Evolutionary conservation across 352 stramenopile genomes (phyloP).

Genomic region (Thalassiosira exigua): DNA sequence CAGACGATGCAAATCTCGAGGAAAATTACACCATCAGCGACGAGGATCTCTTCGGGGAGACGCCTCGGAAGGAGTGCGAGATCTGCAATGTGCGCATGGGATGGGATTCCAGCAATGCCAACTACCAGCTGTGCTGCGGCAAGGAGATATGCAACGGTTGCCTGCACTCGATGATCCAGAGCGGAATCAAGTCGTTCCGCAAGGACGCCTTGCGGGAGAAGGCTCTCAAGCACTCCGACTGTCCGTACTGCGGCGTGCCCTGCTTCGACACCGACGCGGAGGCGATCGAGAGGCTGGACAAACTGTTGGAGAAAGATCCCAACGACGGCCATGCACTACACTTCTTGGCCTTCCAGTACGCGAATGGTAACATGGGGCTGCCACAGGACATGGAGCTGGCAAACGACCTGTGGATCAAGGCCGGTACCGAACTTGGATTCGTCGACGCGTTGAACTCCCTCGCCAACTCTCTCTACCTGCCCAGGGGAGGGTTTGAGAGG

Average conservation of each 20-base stretch:
- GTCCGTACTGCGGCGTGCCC: background rate
- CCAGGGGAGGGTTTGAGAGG: background rate
- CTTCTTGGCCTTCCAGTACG: background rate
- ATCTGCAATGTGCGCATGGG: conserved; percentile 10
- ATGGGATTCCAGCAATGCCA: background rate
- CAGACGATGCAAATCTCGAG: too few species aligned
- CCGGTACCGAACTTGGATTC: conserved; percentile 12
- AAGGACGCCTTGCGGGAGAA: background rate
- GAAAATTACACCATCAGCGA: too few species aligned
- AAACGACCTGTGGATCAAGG: background rate
- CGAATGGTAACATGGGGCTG: background rate
- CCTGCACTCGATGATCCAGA: background rate
- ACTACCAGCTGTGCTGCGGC: background rate
- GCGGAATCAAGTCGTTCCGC: background rate
- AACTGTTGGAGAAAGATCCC: background rate
- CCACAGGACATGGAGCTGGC: background rate
- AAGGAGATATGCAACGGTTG: conserved; percentile 21
- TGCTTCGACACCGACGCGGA: background rate
- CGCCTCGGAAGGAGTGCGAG: conserved; percentile 9
- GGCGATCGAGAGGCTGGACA: background rate
- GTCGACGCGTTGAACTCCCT: conserved; percentile 4
- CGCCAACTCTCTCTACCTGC: background rate
- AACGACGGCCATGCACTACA: background rate
- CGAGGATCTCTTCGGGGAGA: conserved; percentile 6
- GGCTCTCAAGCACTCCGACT: background rate